phyloP scores from a whole-genome alignment of 1,284 basidiomycete genomes.

The Melampsora americana region DNA sequence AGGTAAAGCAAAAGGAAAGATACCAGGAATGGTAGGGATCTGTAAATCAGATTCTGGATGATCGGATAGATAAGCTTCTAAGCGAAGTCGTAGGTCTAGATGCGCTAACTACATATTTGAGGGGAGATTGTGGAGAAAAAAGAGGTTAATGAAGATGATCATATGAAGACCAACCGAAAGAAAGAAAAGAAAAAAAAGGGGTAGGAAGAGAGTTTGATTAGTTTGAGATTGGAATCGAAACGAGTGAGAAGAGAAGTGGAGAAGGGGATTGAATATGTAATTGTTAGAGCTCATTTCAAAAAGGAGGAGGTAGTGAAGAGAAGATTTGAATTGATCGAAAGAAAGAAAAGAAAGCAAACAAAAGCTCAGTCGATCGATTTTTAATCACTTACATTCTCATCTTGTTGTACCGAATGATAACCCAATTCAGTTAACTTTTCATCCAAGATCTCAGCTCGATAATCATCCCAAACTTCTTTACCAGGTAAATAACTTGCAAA shows the following conservation, averaged over 20 bases:
- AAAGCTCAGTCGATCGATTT: background rate
- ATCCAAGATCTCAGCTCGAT: constrained; percentile 30
- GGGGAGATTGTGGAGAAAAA: background rate
- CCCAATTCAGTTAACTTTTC: constrained; percentile 30
- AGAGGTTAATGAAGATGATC: background rate
- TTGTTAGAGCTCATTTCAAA: background rate
- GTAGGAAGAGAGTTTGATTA: too few relatives aligned
- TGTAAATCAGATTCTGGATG: constrained; percentile 13
- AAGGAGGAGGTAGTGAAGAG: background rate
- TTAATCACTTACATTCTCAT: background rate
- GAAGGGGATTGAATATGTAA: background rate
- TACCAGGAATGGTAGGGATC: constrained; percentile 27
- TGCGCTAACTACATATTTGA: background rate
- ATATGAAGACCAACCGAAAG: background rate
- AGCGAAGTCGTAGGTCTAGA: constrained; percentile 19
- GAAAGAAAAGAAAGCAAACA: background rate
- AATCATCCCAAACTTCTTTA: constrained; percentile 44
- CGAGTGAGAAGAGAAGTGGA: background rate
- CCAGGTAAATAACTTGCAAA: constrained; percentile 43
- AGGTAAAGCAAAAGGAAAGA: constrained; percentile 21
- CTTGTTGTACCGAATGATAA: constrained; percentile 19
- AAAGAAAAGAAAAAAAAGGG: background rate
- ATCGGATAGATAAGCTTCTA: constrained; percentile 11
- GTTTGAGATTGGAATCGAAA: background rate
- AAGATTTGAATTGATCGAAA: background rate